Evolutionary conservation across 2,329 filamentous ascomycete species (phyloP).

Genomic region (Ophiostoma quercus): DNA sequence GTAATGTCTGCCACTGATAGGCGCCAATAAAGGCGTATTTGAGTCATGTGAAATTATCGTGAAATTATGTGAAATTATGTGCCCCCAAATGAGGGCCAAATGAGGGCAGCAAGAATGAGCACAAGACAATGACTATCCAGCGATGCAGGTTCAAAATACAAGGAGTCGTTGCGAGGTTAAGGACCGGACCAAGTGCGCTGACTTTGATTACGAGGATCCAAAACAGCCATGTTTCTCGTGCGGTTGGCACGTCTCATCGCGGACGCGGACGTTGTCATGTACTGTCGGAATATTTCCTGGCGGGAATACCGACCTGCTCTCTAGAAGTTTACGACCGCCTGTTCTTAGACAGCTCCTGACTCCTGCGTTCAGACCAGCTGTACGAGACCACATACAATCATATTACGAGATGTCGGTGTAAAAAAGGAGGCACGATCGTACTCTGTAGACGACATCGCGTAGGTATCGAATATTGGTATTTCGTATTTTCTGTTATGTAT

Average conservation of each 20-base stretch:
- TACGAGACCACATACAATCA: not conserved
- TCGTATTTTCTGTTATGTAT: not conserved
- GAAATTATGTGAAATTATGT: no score
- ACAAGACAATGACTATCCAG: not conserved
- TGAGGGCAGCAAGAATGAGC: not conserved
- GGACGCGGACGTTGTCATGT: not conserved
- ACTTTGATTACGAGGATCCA: not conserved
- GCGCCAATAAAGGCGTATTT: not conserved
- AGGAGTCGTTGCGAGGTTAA: not conserved
- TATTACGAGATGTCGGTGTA: slow-evolving; percentile 4
- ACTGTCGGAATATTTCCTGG: not conserved
- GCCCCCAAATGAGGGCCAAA: not conserved
- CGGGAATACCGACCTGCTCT: not conserved
- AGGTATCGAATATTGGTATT: not conserved
- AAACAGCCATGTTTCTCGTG: slow-evolving; percentile 3
- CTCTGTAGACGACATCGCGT: not conserved
- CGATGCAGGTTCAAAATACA: not conserved
- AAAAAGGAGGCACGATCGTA: not conserved
- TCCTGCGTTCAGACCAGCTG: not conserved
- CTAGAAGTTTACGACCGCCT: not conserved
- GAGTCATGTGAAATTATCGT: not conserved
- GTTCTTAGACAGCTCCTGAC: slow-evolving; percentile 13
- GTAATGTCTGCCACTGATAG: not conserved
- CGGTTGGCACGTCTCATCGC: slow-evolving; percentile 1
- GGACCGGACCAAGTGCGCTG: not conserved